Evolutionary conservation across 331 rosid species (phyloP).

Genomic region (Acacia pycnantha): DNA sequence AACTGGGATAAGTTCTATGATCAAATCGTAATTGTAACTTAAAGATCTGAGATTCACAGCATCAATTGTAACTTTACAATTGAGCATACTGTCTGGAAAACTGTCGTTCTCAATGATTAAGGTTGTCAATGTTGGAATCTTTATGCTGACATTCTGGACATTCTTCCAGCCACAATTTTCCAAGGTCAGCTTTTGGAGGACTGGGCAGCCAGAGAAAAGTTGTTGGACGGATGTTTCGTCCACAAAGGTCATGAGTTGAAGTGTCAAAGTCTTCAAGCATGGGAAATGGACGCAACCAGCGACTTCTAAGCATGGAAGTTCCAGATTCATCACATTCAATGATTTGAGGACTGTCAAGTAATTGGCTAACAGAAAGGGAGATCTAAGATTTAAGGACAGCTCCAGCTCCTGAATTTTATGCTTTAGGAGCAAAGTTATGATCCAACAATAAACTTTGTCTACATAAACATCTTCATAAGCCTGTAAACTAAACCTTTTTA

Average conservation of each 20-base stretch:
- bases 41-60: background rate
- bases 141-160: background rate
- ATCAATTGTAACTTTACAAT: background rate
- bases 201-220: background rate
- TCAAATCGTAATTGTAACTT: background rate
- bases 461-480: background rate
- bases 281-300: background rate
- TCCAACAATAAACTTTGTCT: background rate
- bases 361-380: background rate
- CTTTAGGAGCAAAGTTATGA: background rate
- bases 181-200: background rate
- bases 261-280: background rate
- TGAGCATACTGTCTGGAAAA: too few relatives aligned
- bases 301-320: background rate
- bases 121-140: background rate
- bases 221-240: background rate
- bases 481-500: background rate
- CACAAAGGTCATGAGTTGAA: background rate
- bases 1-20: background rate
- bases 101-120: background rate
- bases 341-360: background rate
- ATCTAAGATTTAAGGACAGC: background rate
- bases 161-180: background rate
- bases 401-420: conserved; percentile 16
- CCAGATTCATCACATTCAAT: background rate